Conservation (phyloP, 257 asterid genomes). For the Knoxia roxburghii region DNA sequence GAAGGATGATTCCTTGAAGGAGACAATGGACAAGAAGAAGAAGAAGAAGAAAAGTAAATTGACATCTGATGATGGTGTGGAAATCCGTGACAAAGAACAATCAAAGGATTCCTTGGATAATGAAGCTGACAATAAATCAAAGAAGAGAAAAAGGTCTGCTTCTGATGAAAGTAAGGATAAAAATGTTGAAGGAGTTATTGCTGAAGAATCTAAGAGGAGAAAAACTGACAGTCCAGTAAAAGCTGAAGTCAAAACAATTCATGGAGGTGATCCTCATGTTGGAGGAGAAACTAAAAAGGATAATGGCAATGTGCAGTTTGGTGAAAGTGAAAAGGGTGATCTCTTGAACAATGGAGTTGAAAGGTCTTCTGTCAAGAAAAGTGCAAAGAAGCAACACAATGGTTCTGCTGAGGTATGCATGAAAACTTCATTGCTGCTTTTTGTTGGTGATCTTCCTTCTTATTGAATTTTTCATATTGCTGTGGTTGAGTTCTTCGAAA, state of each 20-base stretch:
- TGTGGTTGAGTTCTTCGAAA: background rate
- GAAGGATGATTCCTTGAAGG: conserved; percentile 27
- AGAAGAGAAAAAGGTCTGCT: conserved; percentile 61
- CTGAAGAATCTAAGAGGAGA: conserved; percentile 56
- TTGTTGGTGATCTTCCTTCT: background rate
- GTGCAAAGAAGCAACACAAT: conserved; percentile 35
- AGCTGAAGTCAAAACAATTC: conserved; percentile 15
- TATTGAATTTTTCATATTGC: background rate
- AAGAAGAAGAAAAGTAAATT: conserved; percentile 38
- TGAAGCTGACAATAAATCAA: conserved; percentile 40
- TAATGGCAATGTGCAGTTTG: conserved; percentile 13
- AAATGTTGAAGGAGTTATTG: conserved; percentile 30
- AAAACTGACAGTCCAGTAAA: conserved; percentile 46
- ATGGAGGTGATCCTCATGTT: conserved; percentile 23
- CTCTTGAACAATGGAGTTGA: conserved; percentile 25
- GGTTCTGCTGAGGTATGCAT: conserved; percentile 51
- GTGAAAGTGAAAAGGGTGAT: conserved; percentile 20
- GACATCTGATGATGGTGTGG: conserved; percentile 14
- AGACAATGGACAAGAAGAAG: conserved; percentile 30
- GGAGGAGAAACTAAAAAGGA: conserved; percentile 19
- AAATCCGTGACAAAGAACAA: conserved; percentile 11
- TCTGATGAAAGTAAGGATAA: conserved; percentile 42
- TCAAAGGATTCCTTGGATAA: conserved; percentile 29
- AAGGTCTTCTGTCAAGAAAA: conserved; percentile 35
- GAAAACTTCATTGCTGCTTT: conserved; percentile 3